Conservation (phyloP, 495 filamentous ascomycete species). For the Penicillium subrubescens region DNA sequence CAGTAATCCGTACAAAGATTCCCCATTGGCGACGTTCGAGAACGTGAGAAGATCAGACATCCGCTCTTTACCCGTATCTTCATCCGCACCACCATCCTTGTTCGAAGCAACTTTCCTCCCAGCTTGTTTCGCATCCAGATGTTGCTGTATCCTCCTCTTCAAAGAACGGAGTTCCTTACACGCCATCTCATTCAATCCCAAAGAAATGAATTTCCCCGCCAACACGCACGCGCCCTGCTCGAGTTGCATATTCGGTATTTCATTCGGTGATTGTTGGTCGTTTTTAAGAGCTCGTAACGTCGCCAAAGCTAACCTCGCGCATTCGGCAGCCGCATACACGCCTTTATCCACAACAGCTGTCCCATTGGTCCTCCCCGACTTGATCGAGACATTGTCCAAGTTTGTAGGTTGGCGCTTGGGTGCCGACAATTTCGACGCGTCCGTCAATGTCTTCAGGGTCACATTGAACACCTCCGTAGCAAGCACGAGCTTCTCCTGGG, state of each 20-base stretch:
- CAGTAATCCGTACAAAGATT: slow-evolving; percentile 38
- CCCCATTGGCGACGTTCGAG: slow-evolving; percentile 37
- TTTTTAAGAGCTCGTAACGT: slow-evolving; percentile 64
- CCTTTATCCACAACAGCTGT: slow-evolving; percentile 30
- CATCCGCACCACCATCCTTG: slow-evolving; percentile 24
- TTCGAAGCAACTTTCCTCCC: slow-evolving; percentile 25
- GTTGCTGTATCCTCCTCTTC: slow-evolving; percentile 64
- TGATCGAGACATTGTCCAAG: slow-evolving; percentile 48
- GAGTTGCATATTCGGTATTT: slow-evolving; percentile 68
- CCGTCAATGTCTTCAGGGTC: slow-evolving; percentile 70
- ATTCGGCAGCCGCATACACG: slow-evolving; percentile 61
- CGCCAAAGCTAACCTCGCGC: slow-evolving; percentile 71
- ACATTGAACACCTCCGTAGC: slow-evolving; percentile 83
- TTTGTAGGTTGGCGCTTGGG: slow-evolving; percentile 21
- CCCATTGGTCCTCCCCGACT: slow-evolving; percentile 35
- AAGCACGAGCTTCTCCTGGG: slow-evolving; percentile 66
- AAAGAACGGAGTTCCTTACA: slow-evolving; percentile 69
- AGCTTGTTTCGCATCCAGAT: slow-evolving; percentile 29
- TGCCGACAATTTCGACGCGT: slow-evolving; percentile 60
- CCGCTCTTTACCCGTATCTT: slow-evolving; percentile 44
- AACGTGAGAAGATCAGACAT: slow-evolving; percentile 69
- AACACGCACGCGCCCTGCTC: slow-evolving; percentile 83
- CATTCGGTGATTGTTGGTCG: slow-evolving; percentile 49
- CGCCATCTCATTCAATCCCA: slow-evolving; percentile 75
- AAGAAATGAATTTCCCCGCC: slow-evolving; percentile 67